Percentiles rank a stretch among this genome's conserved stretches.
phyloP scores from a whole-genome alignment of 1,284 basidiomycete species.

The Papiliotrema fonsecae region DNA sequence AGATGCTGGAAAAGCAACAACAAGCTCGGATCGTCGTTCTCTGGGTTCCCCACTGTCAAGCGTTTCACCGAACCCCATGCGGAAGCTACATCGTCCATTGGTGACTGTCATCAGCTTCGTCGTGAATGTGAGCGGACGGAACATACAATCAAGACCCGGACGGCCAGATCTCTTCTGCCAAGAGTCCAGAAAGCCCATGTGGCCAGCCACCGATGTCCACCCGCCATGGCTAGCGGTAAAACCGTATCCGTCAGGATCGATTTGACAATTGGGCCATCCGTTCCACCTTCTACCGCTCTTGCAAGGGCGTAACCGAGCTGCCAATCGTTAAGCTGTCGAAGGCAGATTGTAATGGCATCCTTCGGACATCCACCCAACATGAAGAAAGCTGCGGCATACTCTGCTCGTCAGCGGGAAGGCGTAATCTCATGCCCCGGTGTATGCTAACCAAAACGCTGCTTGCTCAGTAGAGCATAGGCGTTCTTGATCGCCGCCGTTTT shows the following conservation, averaged over 20 bases:
- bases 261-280: constrained; percentile 71
- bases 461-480: constrained; percentile 86
- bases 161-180: constrained; percentile 74
- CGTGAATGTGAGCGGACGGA: not conserved
- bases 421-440: not conserved
- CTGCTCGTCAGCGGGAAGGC: constrained; percentile 48
- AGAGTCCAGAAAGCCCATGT: constrained; percentile 95
- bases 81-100: constrained; percentile 33
- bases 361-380: constrained; percentile 80
- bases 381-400: constrained; percentile 97
- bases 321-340: constrained; percentile 82
- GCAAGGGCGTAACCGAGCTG: constrained; percentile 84
- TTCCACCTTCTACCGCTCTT: constrained; percentile 72
- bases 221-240: constrained; percentile 74
- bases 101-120: constrained; percentile 21
- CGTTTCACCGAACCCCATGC: constrained; percentile 16
- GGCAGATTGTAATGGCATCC: constrained; percentile 87
- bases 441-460: constrained; percentile 80
- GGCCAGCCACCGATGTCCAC: constrained; percentile 91
- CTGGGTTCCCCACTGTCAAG: constrained; percentile 68
- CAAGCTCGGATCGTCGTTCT: constrained; percentile 86
- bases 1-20: constrained; percentile 86
- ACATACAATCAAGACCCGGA: constrained; percentile 50
- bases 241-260: constrained; percentile 68
- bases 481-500: constrained; percentile 92